A percentile compares a stretch with the other conserved stretches of the same genome.
Conservation (phyloP, 2,329 filamentous ascomycete species). For the Salinomyces thailandicus region DNA sequence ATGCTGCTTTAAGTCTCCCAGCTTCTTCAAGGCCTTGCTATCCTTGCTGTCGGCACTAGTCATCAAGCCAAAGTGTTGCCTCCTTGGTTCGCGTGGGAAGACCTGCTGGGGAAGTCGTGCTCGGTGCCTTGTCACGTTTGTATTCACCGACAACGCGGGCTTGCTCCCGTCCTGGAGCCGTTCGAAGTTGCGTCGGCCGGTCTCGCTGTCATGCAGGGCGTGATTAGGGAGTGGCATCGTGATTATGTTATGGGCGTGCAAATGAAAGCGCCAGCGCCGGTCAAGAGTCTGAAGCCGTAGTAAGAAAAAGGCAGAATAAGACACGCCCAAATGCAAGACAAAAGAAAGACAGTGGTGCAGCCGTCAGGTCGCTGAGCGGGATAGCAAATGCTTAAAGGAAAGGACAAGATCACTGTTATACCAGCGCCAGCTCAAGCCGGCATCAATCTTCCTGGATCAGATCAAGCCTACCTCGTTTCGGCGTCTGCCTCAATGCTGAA, state of each 20-base stretch:
- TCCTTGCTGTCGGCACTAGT: conserved; percentile 9
- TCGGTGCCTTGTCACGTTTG: conserved; percentile 48
- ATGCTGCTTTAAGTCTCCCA: conserved; percentile 17
- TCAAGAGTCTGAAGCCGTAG: background rate
- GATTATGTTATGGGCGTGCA: background rate
- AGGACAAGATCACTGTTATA: no score
- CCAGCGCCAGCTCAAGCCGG: no score
- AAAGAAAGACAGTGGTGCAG: conserved; percentile 2
- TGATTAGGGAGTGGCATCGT: background rate
- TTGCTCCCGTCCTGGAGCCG: conserved; percentile 4
- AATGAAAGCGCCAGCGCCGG: conserved; percentile 1
- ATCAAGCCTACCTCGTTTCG: no score
- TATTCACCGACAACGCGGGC: conserved; percentile 42
- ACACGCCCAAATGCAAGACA: conserved; percentile 3
- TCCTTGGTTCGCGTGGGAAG: conserved; percentile 26
- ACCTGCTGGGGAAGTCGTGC: conserved; percentile 38
- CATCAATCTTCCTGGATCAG: no score
- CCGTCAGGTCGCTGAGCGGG: no score
- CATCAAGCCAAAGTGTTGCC: conserved; percentile 17
- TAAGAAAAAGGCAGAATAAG: background rate
- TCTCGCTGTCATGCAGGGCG: no score
- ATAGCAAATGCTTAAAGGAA: no score
- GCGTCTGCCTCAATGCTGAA: no score
- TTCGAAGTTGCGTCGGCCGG: conserved; percentile 2
- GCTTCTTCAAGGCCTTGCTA: conserved; percentile 11